Base-by-base conservation (phyloP, 805 yeast genomes). In the Candida silvatica region DNA sequence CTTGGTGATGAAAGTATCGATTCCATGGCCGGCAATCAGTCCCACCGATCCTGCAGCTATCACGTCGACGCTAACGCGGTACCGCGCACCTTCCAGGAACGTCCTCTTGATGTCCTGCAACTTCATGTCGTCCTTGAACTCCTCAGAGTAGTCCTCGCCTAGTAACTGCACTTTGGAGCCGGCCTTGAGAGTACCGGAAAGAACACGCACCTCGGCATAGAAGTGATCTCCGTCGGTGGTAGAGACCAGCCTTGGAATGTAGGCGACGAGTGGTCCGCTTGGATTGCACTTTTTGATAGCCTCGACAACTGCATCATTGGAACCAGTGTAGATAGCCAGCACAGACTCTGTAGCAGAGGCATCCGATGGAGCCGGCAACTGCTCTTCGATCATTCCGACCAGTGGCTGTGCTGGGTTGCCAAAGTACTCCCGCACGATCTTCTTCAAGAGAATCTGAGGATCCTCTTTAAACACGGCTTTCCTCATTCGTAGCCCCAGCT, bases 21-120 rank as follows among this genome's bases (percentile, higher is more conserved):
- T 56, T 6, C 49, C 61, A 28, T 56, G 58, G 2, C 94, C 94
- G 5, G 72, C 66, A 0, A 87, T 56, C 4, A 87, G 48, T 0
- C 77, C 88, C 29, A 84, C 58, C n/a, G 72, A 68, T 0, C 96
- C 96, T 1, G 73, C 70, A 4, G 68, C 61, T 0, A 78, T 75
- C 4, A 16, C 35, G 2, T 63, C 56, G 0, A 81, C 66, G 0
- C 73, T 67, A 2, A 78, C 56, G 20, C 67, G 69, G 51, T 84
- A 87, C 43, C 95, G 65, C 0, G 88, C 88, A 31, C 85, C 77
- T 29, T 83, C 67, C 1, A 87, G 42, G 46, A 58, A 68, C 4
- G 78, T 51, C 20, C 59, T 64, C 14, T 56, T 59, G 2, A 75
- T 45, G 5, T 53, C 56, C 35, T 66, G 71, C 6, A 37, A 36